phyloP scores from a whole-genome alignment of 768 basidiomycete genomes.

The Podaxis mareebaensis region DNA sequence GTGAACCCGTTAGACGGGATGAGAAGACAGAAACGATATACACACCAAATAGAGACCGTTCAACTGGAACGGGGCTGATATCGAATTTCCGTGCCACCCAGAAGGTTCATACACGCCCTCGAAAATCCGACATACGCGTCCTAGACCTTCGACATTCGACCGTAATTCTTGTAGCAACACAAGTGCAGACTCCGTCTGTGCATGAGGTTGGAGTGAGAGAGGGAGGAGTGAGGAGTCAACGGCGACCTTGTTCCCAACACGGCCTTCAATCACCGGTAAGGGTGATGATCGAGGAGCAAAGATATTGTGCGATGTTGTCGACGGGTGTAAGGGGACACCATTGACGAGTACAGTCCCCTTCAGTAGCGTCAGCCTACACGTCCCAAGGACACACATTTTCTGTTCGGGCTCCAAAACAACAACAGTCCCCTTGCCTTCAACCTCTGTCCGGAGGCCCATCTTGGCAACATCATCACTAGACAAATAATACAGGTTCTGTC shows the following conservation, averaged over 20 bases:
- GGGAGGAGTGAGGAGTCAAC: slow-evolving; percentile 7
- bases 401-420: slow-evolving; percentile 49
- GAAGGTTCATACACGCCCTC: slow-evolving; percentile 61
- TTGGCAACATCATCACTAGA: slow-evolving; percentile 33
- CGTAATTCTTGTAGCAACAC: slow-evolving; percentile 57
- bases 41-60: slow-evolving; percentile 49
- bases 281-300: slow-evolving; percentile 84
- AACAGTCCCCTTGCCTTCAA: slow-evolving; percentile 33
- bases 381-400: slow-evolving; percentile 68
- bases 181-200: slow-evolving; percentile 30
- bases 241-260: slow-evolving; percentile 5
- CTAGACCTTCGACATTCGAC: slow-evolving; percentile 69
- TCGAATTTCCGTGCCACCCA: slow-evolving; percentile 37
- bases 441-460: slow-evolving; percentile 24
- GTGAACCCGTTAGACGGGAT: neutral
- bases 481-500: slow-evolving; percentile 49
- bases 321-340: slow-evolving; percentile 52
- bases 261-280: slow-evolving; percentile 49
- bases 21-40: neutral
- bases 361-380: slow-evolving; percentile 60
- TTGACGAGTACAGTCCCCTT: slow-evolving; percentile 58
- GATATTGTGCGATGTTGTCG: slow-evolving; percentile 45
- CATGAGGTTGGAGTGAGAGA: slow-evolving; percentile 16
- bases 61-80: slow-evolving; percentile 42
- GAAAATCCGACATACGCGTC: slow-evolving; percentile 60